A percentile compares a stretch with the other conserved stretches of the same genome.
phyloP scores from a whole-genome alignment of 2,329 filamentous ascomycete species.

The Zymoseptoria brevis region DNA sequence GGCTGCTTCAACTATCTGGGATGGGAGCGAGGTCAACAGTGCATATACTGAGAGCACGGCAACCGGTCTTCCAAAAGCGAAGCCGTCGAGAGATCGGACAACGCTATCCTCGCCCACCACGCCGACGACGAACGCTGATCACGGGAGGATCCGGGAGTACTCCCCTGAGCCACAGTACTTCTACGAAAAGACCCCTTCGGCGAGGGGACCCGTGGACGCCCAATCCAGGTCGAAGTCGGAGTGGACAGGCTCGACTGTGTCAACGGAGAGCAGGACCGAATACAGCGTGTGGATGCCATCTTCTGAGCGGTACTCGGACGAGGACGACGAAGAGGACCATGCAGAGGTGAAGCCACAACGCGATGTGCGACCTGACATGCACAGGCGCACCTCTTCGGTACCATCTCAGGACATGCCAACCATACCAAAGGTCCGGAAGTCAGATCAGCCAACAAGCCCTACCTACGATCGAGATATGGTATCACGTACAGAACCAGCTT shows the following conservation, averaged over 20 bases:
- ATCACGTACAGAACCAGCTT: conserved; percentile 20
- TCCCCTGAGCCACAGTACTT: conserved; percentile 17
- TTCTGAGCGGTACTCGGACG: conserved; percentile 29
- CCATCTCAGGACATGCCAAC: conserved; percentile 40
- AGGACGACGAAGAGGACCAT: conserved; percentile 24
- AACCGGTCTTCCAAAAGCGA: conserved; percentile 13
- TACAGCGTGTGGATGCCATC: conserved; percentile 45
- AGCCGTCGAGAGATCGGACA: conserved; percentile 20
- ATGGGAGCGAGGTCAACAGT: conserved; percentile 32
- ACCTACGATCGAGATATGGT: conserved; percentile 14
- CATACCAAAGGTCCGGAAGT: conserved; percentile 38
- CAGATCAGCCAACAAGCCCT: conserved; percentile 32
- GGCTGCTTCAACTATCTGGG: conserved; percentile 40
- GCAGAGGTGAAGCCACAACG: conserved; percentile 10
- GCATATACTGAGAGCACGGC: conserved; percentile 12
- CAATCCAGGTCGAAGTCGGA: conserved; percentile 21
- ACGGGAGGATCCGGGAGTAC: conserved; percentile 10
- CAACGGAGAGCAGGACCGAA: conserved; percentile 19
- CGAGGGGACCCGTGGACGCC: conserved; percentile 14
- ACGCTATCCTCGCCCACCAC: conserved; percentile 7
- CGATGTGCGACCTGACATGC: conserved; percentile 29
- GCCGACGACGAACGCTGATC: conserved; percentile 5
- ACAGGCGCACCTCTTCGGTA: conserved; percentile 42
- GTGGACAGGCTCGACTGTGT: conserved; percentile 17
- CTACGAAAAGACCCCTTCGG: conserved; percentile 13